Evolutionary conservation across 164 flowering plant genomes (phyloP), one percentile per base, ranked within the genome.

Genomic region (Saururus chinensis): DNA sequence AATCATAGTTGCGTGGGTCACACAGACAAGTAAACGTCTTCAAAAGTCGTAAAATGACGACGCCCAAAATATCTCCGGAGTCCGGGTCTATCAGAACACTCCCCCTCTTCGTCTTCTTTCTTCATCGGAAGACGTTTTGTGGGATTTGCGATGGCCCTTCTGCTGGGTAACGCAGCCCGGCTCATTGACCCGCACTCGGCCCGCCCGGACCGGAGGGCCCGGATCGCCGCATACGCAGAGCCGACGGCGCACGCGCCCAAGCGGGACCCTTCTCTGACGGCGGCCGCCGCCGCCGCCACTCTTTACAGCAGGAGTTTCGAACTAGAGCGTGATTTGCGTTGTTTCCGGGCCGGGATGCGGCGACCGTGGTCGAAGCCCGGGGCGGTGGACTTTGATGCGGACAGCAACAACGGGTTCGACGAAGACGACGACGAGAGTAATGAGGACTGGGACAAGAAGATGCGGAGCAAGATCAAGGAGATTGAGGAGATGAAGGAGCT

Each of bases 401-500:
- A 63, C 56, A 64, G 71, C 45, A 75, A 75, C 6, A 68, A 73
- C 24, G 85, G 81, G 8, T 52, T 59, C 57, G 85, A 69, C n/a
- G 83, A 69, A 48, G 89, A 62, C 4, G 69, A 61, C 20, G 67
- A 25, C 42, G 67, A n/a, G 26, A n/a, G 55, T 25, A 16, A 56
- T 26, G 23, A 65, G 35, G 79, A 79, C 59, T 84, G 96, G 96
- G 92, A 85, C 79, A 72, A 67, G 73, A 76, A 74, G 65, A 84
- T 89, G 96, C 77, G 85, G 75, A 77, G 60, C 81, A 82, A 93
- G 64, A 58, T 85, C 63, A 86, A 85, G 74, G 96, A 92, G 77
- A 60, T 86, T 49, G 92, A 89, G 70, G 96, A 89, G 73, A 84
- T 81, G 90, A 80, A 69, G 65, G 97, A 92, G 74, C 66, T 88